Base-by-base conservation (phyloP, 2,329 filamentous ascomycete genomes). In the Colletotrichum australisinense region DNA sequence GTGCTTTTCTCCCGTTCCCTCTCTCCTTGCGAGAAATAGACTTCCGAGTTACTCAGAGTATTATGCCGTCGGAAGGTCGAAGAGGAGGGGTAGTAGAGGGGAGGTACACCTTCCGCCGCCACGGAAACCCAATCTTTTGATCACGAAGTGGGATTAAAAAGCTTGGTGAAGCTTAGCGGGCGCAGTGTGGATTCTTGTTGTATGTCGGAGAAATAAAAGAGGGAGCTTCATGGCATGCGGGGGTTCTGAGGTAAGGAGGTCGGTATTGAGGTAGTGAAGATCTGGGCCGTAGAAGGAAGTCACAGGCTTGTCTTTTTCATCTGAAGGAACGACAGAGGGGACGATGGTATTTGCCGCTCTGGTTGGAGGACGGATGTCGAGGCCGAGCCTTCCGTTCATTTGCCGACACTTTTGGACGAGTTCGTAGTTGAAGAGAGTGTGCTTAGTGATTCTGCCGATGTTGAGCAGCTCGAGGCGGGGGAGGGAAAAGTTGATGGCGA, bases 21-120 rank as follows among this genome's bases (percentile, higher is more conserved):
- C 42, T 49, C 42, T 49, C 7, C 42, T 49, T 49, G 42, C 42
- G 42, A 49, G 42, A 11, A 49, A 22, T 64, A 64, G 46, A 64
- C 46, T 64, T 64, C 62, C 62, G 8, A 52, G 28, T 64, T 55
- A 55, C 14, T 55, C 30, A 64, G 62, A 35, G n/a, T 22, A 28
- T 55, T 26, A 53, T 26, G 46, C 49, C 49, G 30, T 24, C 12
- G 60, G 46, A 7, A n/a, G 22, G 19, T 12, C 7, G 42, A 19
- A 11, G 42, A 49, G 4, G 42, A 49, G 38, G 16, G 38, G 38
- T 42, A 42, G 14, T 19, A 19, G 14, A 19, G 14, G 38, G 38
- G 7, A 19, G 16, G 38, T 42, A 42, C 16, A 7, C 38, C 38
- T 42, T 49, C 42, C 16, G 16, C 42, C 42, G 42, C 19, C 42